Conservation (phyloP, 768 basidiomycete genomes). For the Piloderma croceum region DNA sequence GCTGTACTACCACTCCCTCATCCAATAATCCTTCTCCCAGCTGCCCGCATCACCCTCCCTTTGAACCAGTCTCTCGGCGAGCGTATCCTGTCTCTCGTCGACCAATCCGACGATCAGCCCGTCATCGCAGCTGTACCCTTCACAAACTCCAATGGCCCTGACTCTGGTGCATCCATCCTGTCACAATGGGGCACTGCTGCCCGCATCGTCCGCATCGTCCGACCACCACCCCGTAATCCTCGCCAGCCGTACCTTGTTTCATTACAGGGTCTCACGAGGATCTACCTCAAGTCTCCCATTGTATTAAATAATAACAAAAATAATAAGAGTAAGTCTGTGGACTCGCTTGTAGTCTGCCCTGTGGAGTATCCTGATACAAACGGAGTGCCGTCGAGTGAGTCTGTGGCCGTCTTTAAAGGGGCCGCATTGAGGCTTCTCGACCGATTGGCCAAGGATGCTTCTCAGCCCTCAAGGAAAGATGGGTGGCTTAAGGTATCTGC, state of each 20-base stretch:
- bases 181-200: conserved; percentile 66
- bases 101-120: conserved; percentile 64
- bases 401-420: conserved; percentile 62
- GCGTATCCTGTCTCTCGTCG: conserved; percentile 59
- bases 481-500: conserved; percentile 62
- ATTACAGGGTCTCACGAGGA: conserved; percentile 64
- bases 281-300: conserved; percentile 48
- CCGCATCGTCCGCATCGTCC: conserved; percentile 63
- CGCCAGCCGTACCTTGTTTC: conserved; percentile 63
- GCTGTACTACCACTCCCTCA: conserved; percentile 65
- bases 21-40: conserved; percentile 73
- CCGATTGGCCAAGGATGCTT: conserved; percentile 43
- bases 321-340: too few species aligned
- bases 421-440: conserved; percentile 64
- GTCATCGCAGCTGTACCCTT: conserved; percentile 51
- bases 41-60: conserved; percentile 61
- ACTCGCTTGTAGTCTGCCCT: conserved; percentile 18
- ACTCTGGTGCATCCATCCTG: too few species aligned
- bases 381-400: conserved; percentile 44
- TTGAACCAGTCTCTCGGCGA: conserved; percentile 59
- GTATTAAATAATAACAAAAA: background rate
- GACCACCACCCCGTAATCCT: conserved; percentile 49
- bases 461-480: conserved; percentile 49
- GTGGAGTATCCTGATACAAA: conserved; percentile 29
- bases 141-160: conserved; percentile 13